Base-by-base conservation (phyloP, 176 grass and related monocot genomes). In the Aegilops umbellulata region DNA sequence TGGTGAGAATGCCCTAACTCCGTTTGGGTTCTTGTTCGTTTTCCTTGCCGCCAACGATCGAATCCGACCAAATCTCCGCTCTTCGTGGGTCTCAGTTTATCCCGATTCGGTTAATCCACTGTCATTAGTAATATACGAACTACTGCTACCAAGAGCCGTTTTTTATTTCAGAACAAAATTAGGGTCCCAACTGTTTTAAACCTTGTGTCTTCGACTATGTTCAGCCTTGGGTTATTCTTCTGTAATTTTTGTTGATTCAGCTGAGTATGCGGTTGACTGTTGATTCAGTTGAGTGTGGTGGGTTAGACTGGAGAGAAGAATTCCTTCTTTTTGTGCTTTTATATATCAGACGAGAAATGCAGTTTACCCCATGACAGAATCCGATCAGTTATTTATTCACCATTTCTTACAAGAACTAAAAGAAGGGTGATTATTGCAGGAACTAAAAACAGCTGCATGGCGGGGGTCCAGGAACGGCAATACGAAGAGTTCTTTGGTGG, bases 401-500 rank as follows among this genome's bases (percentile, higher is more conserved):
- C 29, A 27, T 70, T 39, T 27, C 55, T 6, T 75, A 32, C 14
- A 75, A 58, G 27, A 51, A 60, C 62, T 76, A 23, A 44, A 69
- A 3, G 15, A 57, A 27, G 27, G 4, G 24, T 82, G 69, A 9
- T 39, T 10, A 29, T 27, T 44, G 66, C 61, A 65, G 57, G 27
- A 72, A 41, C 31, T 34, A 74, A 2, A 77, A 41, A 51, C 66
- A 8, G 35, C 13, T 22, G 23, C 25, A 85, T 91, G 90, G 6
- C 24, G 36, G 53, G 64, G 23, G 1, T 64, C 31, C 30, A 64
- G 31, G 62, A 77, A 24, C 71, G 58, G 51, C 11, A 51, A 41
- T 65, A 29, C 6, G 77, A 72, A 42, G 68, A 80, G 19, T 16
- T 44, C 5, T 91, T 86, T 51, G 47, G 22, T 69, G 78, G 69